Evolutionary conservation across 169 alveolate genomes (phyloP).

Genomic region (Plasmodium berghei): DNA sequence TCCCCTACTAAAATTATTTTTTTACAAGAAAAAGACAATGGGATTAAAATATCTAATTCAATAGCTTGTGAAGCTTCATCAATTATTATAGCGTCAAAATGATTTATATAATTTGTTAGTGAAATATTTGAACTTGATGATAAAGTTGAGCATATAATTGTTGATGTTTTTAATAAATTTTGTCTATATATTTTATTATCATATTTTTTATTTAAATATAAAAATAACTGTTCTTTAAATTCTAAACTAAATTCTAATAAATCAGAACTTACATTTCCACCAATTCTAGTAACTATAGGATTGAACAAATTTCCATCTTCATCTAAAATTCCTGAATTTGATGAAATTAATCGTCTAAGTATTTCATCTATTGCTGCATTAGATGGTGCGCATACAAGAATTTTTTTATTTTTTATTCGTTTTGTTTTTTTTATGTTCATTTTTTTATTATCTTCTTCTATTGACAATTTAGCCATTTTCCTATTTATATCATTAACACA

Average conservation of each 20-base stretch:
- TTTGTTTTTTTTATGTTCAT: slow-evolving; percentile 14
- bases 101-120: slow-evolving; percentile 73
- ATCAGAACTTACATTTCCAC: slow-evolving; percentile 93
- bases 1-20: slow-evolving; percentile 96
- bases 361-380: slow-evolving; percentile 99
- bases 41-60: slow-evolving; percentile 85
- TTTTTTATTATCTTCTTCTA: neutral
- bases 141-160: slow-evolving; percentile 92
- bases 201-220: slow-evolving; percentile 34
- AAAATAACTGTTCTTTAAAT: slow-evolving; percentile 84
- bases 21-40: slow-evolving; percentile 89
- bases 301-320: slow-evolving; percentile 86
- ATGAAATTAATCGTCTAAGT: slow-evolving; percentile 90
- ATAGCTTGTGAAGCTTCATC: slow-evolving; percentile 99
- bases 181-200: slow-evolving; percentile 70
- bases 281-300: slow-evolving; percentile 92
- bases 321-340: slow-evolving; percentile 88
- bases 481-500: slow-evolving; percentile 3
- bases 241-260: slow-evolving; percentile 89
- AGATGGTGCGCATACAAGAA: slow-evolving; percentile 98
- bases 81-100: slow-evolving; percentile 95
- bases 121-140: slow-evolving; percentile 93
- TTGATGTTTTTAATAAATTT: slow-evolving; percentile 87
- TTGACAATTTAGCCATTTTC: neutral
- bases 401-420: slow-evolving; percentile 76